A percentile compares a stretch with the other conserved stretches of the same genome.
Evolutionary conservation across 257 asterid genomes (phyloP).

Genomic region (Penstemon newberryi): DNA sequence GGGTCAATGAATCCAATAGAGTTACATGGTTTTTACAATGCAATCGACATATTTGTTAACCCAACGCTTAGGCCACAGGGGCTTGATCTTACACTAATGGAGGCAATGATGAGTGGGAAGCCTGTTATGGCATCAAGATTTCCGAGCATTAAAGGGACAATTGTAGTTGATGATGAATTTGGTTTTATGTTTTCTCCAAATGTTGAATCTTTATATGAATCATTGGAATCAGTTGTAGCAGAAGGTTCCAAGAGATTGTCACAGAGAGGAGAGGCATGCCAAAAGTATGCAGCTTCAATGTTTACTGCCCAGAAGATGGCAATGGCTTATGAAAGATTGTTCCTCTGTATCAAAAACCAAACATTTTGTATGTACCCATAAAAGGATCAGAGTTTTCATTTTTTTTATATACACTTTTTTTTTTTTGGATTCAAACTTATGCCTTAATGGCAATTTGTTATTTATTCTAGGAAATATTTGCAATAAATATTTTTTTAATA

Average conservation of each 20-base stretch:
- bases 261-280: constrained; percentile 74
- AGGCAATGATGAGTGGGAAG: constrained; percentile 94
- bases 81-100: constrained; percentile 87
- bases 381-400: neutral
- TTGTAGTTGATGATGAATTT: constrained; percentile 69
- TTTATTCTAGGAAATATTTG: constrained; percentile 3
- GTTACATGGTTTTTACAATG: constrained; percentile 61
- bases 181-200: constrained; percentile 89
- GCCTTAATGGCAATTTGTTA: neutral
- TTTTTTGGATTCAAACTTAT: neutral
- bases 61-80: constrained; percentile 98
- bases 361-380: constrained; percentile 66
- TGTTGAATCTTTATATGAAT: constrained; percentile 61
- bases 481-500: constrained; percentile 10
- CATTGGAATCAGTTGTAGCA: constrained; percentile 57
- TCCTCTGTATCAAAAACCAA: constrained; percentile 74
- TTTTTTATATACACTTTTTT: neutral
- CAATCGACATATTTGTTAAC: constrained; percentile 78
- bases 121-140: constrained; percentile 91
- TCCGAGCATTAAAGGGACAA: constrained; percentile 87
- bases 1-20: constrained; percentile 73
- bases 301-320: constrained; percentile 90
- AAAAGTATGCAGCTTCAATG: constrained; percentile 72
- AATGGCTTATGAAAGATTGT: constrained; percentile 83
- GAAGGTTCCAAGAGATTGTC: constrained; percentile 69